These are phyloP conservation scores for Butyriboletus appendiculatus DNA, from an alignment of 1,284 basidiomycete genomes.

Conservation along the genomic window DNA sequence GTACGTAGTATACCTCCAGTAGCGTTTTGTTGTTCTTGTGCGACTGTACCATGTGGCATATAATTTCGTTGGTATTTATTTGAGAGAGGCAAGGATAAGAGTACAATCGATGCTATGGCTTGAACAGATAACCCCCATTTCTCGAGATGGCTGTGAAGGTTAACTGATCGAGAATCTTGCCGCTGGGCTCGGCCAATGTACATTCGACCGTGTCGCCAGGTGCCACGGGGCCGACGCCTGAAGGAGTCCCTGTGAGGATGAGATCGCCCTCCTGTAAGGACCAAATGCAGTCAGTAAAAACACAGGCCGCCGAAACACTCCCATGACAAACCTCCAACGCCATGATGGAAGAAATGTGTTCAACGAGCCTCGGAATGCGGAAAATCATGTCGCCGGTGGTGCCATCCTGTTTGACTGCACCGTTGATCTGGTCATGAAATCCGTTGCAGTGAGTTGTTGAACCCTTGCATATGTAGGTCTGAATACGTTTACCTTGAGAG, in stretches of 20 bases:
- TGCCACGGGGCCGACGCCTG: constrained; percentile 81
- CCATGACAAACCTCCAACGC: constrained; percentile 72
- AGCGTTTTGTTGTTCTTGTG: constrained; percentile 6
- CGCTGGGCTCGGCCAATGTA: constrained; percentile 59
- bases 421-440: constrained; percentile 67
- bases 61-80: constrained; percentile 14
- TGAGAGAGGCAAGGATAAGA: not conserved
- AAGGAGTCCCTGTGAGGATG: constrained; percentile 87
- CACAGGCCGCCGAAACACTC: not conserved
- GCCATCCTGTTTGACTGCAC: constrained; percentile 81
- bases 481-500: constrained; percentile 56
- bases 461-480: not conserved
- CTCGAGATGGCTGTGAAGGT: constrained; percentile 68
- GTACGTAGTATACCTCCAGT: constrained; percentile 18
- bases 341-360: constrained; percentile 96
- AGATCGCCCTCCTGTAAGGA: constrained; percentile 78
- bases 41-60: constrained; percentile 16
- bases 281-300: not conserved
- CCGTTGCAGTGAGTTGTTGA: not conserved
- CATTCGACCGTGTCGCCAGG: constrained; percentile 84
- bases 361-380: constrained; percentile 86
- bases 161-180: constrained; percentile 63
- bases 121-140: constrained; percentile 70
- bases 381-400: constrained; percentile 93
- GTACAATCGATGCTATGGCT: constrained; percentile 17